Conservation (phyloP, 2,329 filamentous ascomycete genomes). For the Fusarium anthophilum region DNA sequence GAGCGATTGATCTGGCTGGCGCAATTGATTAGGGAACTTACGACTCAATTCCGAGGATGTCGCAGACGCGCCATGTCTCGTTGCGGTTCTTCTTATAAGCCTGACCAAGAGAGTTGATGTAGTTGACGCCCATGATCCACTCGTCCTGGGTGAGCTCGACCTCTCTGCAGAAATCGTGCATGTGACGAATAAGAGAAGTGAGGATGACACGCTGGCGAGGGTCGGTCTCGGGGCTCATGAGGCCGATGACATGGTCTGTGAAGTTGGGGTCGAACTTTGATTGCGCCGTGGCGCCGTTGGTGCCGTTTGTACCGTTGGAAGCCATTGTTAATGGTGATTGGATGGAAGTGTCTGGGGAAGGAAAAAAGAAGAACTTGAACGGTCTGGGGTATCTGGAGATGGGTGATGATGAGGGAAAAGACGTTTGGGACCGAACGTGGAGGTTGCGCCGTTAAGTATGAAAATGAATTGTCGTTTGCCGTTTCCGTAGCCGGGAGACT, state of each 20-base stretch:
- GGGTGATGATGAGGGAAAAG: not conserved
- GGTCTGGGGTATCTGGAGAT: slow-evolving; percentile 5
- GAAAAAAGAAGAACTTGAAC: not conserved
- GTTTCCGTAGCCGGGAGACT: slow-evolving; percentile 25
- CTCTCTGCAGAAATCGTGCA: slow-evolving; percentile 83
- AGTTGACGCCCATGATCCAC: slow-evolving; percentile 79
- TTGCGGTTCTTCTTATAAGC: slow-evolving; percentile 74
- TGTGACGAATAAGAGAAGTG: slow-evolving; percentile 71
- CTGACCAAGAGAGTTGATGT: slow-evolving; percentile 78
- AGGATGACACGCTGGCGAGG: slow-evolving; percentile 73
- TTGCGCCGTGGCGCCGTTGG: slow-evolving; percentile 19
- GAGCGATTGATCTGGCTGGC: not conserved
- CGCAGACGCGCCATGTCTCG: slow-evolving; percentile 77
- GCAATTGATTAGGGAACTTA: slow-evolving; percentile 49
- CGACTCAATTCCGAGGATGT: slow-evolving; percentile 79
- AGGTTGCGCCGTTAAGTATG: slow-evolving; percentile 13
- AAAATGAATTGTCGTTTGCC: slow-evolving; percentile 17
- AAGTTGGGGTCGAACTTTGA: slow-evolving; percentile 77
- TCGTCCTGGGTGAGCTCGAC: slow-evolving; percentile 80
- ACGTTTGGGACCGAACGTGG: not conserved
- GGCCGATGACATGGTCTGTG: slow-evolving; percentile 76
- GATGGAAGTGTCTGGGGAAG: not conserved
- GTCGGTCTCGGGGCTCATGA: slow-evolving; percentile 75
- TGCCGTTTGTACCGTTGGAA: slow-evolving; percentile 31
- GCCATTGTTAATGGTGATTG: slow-evolving; percentile 20